Conservation (phyloP, 495 filamentous ascomycete genomes). For the Penicillium bovifimosum region DNA sequence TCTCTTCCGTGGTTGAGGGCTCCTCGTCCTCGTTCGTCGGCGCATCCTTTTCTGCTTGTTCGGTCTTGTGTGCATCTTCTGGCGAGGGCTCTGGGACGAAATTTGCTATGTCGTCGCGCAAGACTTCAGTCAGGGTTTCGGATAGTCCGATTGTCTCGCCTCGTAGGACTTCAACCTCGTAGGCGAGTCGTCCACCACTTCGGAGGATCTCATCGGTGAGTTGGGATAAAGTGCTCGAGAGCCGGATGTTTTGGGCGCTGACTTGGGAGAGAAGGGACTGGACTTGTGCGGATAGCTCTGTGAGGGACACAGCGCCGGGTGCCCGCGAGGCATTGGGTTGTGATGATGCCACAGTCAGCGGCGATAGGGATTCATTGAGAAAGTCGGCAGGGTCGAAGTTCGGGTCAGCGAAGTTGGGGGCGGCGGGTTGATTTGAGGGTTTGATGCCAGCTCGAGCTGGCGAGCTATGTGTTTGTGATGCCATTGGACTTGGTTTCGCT, state of each 20-base stretch:
- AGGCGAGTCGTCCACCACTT: constrained; percentile 77
- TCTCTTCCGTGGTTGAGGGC: background rate
- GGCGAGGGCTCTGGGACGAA: constrained; percentile 55
- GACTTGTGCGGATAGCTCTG: constrained; percentile 73
- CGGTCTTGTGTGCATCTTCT: constrained; percentile 6
- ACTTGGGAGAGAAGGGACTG: constrained; percentile 81
- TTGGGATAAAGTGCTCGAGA: constrained; percentile 77
- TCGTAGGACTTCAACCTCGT: constrained; percentile 89
- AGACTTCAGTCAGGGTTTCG: constrained; percentile 65
- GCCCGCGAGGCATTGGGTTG: constrained; percentile 38
- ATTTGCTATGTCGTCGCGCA: constrained; percentile 62
- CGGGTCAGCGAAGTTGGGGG: constrained; percentile 59
- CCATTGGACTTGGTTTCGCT: constrained; percentile 5
- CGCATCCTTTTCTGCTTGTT: constrained; percentile 11
- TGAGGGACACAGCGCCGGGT: constrained; percentile 55
- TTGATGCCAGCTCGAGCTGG: constrained; percentile 11
- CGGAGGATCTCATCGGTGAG: constrained; percentile 93
- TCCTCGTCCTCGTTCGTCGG: constrained; percentile 10
- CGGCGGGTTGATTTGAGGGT: constrained; percentile 39
- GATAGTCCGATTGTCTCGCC: constrained; percentile 76
- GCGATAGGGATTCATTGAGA: constrained; percentile 70
- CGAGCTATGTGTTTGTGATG: constrained; percentile 16
- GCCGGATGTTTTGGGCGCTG: constrained; percentile 76
- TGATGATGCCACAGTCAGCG: constrained; percentile 37
- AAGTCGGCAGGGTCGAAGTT: constrained; percentile 77